Conservation (phyloP, 441 rosid species). For the Gossypium schwendimanii region DNA sequence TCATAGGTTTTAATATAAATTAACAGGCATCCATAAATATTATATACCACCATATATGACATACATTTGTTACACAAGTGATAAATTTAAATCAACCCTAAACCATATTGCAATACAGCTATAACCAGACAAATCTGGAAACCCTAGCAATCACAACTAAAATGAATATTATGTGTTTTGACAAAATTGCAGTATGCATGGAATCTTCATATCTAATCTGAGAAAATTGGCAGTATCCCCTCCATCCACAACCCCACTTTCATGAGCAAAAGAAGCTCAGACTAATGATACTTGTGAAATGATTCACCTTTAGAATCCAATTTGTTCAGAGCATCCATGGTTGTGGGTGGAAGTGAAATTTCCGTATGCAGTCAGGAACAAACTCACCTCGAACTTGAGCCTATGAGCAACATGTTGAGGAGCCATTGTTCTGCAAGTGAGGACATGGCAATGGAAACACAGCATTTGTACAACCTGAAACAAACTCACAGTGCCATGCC, state of each 20-base stretch:
- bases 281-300: neutral
- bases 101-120: neutral
- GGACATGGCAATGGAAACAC: slow-evolving; percentile 63
- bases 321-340: neutral
- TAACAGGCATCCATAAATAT: neutral
- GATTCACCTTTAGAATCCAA: neutral
- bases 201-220: neutral
- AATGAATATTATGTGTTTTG: neutral
- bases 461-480: slow-evolving; percentile 50
- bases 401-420: slow-evolving; percentile 32
- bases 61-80: neutral
- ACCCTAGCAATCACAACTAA: neutral
- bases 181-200: neutral
- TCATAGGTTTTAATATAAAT: neutral
- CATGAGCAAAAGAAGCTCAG: neutral
- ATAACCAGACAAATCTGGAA: neutral
- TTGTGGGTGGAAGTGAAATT: slow-evolving; percentile 5
- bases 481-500: slow-evolving; percentile 71
- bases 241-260: neutral
- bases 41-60: neutral
- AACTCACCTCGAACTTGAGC: slow-evolving; percentile 7
- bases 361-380: neutral
- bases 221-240: neutral
- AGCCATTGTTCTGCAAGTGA: slow-evolving; percentile 43
- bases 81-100: neutral